Percentiles rank a stretch among this genome's conserved stretches.
These are phyloP conservation scores for Sporopachydermia lactativora DNA, from an alignment of 805 yeast species.

Conservation along the genomic window DNA sequence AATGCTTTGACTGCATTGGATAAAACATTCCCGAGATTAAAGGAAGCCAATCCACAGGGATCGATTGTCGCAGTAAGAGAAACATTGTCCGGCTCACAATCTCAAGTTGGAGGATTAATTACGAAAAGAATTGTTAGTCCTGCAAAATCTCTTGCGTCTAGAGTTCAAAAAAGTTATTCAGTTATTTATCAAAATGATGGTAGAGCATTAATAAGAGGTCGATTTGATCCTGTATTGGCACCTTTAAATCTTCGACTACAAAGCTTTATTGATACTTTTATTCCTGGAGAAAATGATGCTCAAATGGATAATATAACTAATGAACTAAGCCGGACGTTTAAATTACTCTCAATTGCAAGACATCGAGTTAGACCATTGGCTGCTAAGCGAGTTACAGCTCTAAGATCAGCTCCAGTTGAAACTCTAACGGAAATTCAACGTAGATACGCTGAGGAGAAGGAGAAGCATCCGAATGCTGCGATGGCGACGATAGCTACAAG, in stretches of 20 bases:
- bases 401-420: background rate
- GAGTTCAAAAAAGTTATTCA: slow-evolving; percentile 36
- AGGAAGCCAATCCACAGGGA: slow-evolving; percentile 41
- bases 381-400: slow-evolving; percentile 8
- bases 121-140: slow-evolving; percentile 35
- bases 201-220: slow-evolving; percentile 46
- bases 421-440: background rate
- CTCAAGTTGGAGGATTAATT: slow-evolving; percentile 17
- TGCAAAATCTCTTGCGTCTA: slow-evolving; percentile 23
- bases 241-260: slow-evolving; percentile 48
- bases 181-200: slow-evolving; percentile 44
- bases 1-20: slow-evolving; percentile 44
- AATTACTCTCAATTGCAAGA: slow-evolving; percentile 27
- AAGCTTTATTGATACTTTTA: slow-evolving; percentile 25
- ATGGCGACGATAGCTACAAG: background rate
- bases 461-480: background rate
- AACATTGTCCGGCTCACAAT: slow-evolving; percentile 20
- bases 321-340: slow-evolving; percentile 39
- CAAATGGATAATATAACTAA: slow-evolving; percentile 32
- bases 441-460: background rate
- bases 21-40: slow-evolving; percentile 39
- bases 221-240: slow-evolving; percentile 43
- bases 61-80: slow-evolving; percentile 22
- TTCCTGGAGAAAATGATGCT: slow-evolving; percentile 32
- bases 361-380: slow-evolving; percentile 12